phyloP scores from a whole-genome alignment of 2,329 filamentous ascomycete genomes.

The Botrytis aclada region DNA sequence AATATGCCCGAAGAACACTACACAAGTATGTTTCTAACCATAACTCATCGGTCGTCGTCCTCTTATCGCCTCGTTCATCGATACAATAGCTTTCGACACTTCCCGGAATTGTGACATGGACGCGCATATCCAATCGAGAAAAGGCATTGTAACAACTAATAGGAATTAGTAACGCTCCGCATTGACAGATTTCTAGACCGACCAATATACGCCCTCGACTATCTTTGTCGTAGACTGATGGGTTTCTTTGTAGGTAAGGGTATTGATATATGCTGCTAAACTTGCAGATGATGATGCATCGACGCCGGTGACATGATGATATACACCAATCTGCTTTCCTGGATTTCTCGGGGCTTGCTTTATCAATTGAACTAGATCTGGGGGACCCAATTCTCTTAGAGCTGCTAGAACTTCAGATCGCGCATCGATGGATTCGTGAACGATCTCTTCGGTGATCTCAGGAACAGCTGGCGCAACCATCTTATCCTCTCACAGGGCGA shows the following conservation, averaged over 20 bases:
- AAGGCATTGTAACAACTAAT: constrained; percentile 95
- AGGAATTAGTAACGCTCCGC: constrained; percentile 34
- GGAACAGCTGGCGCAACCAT: constrained; percentile 63
- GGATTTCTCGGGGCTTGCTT: constrained; percentile 64
- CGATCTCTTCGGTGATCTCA: constrained; percentile 88
- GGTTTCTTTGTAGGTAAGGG: constrained; percentile 83
- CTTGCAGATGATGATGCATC: constrained; percentile 97
- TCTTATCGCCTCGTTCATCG: constrained; percentile 92
- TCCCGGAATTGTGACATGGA: constrained; percentile 94
- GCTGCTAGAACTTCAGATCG: constrained; percentile 84
- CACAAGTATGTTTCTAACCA: constrained; percentile 98
- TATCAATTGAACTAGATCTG: constrained; percentile 91
- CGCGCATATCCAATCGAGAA: constrained; percentile 95
- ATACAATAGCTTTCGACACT: constrained; percentile 97
- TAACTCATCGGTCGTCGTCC: constrained; percentile 85
- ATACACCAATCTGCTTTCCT: constrained; percentile 77
- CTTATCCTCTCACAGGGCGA: constrained; percentile 18
- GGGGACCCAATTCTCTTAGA: constrained; percentile 89
- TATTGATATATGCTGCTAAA: constrained; percentile 97
- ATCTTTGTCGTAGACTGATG: constrained; percentile 79
- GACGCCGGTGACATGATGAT: constrained; percentile 96
- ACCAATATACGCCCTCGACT: constrained; percentile 93
- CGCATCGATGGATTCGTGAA: constrained; percentile 87
- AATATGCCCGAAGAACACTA: constrained; percentile 89
- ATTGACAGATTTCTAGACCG: constrained; percentile 35